Evolutionary conservation across 2,329 filamentous ascomycete genomes (phyloP).

Genomic region (Stemphylium beticola): DNA sequence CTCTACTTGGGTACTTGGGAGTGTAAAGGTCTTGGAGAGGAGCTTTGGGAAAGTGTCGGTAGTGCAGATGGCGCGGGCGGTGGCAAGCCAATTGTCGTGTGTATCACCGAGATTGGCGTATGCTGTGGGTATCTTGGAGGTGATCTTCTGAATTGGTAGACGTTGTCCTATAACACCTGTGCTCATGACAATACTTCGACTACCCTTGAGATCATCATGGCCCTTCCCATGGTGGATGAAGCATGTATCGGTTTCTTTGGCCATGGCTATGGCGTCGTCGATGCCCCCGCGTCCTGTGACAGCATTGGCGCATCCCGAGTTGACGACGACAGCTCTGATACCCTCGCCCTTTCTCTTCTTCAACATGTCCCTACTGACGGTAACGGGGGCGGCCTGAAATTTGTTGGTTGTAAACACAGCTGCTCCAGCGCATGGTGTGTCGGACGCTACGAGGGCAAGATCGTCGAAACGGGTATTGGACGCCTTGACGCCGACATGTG

Average conservation of each 20-base stretch:
- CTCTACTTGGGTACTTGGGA: constrained; percentile 79
- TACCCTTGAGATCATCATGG: constrained; percentile 54
- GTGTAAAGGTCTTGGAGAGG: constrained; percentile 79
- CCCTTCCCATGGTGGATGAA: constrained; percentile 49
- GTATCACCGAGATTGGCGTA: constrained; percentile 72
- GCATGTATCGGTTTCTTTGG: constrained; percentile 73
- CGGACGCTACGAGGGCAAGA: constrained; percentile 85
- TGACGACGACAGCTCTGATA: constrained; percentile 83
- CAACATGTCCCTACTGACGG: constrained; percentile 77
- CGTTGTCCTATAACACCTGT: constrained; percentile 97
- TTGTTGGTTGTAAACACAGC: constrained; percentile 98
- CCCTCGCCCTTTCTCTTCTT: constrained; percentile 70
- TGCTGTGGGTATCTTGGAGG: constrained; percentile 79
- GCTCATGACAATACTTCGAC: constrained; percentile 91
- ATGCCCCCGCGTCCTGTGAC: constrained; percentile 90
- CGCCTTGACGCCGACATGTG: constrained; percentile 91
- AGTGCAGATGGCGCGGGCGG: constrained; percentile 92
- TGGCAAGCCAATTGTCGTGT: constrained; percentile 85
- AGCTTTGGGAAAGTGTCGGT: constrained; percentile 99
- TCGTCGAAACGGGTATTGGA: constrained; percentile 91
- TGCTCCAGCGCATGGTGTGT: constrained; percentile 82
- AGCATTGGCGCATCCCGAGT: constrained; percentile 96
- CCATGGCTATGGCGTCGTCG: constrained; percentile 88
- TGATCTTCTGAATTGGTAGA: constrained; percentile 89
- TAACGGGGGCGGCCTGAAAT: constrained; percentile 95